A percentile compares a stretch with the other conserved stretches of the same genome.
Conservation (phyloP, 768 basidiomycete species). For the Mycena filopes region DNA sequence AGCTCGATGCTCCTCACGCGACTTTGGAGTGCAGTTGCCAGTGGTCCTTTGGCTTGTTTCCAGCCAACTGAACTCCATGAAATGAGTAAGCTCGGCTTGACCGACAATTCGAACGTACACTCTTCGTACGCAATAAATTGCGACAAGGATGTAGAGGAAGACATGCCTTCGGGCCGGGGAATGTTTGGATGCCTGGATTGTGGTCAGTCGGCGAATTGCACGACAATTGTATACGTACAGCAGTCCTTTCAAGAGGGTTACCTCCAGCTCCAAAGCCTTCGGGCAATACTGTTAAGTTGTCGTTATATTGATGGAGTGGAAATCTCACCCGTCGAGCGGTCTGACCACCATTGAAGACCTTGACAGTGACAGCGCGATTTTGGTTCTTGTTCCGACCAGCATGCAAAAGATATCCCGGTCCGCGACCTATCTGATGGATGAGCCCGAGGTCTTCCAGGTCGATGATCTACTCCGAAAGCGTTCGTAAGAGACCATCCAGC, state of each 20-base stretch:
- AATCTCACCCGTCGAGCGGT: background rate
- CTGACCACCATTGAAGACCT: conserved; percentile 1
- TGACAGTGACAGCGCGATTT: conserved; percentile 5
- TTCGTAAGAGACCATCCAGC: no score
- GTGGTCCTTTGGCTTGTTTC: background rate
- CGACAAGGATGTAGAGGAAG: background rate
- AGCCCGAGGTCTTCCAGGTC: background rate
- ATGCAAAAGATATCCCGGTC: conserved; percentile 10
- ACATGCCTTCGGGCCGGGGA: background rate
- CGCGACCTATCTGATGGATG: conserved; percentile 9
- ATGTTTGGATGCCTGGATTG: conserved; percentile 7
- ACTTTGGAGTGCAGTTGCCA: background rate
- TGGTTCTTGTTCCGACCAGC: background rate
- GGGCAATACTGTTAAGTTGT: no score
- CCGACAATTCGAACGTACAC: no score
- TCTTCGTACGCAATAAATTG: no score
- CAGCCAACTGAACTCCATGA: background rate
- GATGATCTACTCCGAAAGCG: background rate
- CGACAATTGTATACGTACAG: conserved; percentile 4
- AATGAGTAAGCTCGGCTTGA: no score
- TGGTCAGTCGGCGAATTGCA: background rate
- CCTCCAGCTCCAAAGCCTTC: conserved; percentile 5
- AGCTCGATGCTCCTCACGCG: background rate
- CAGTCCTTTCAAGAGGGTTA: background rate
- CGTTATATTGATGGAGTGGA: background rate